Base-by-base conservation (phyloP, 2,329 filamentous ascomycete genomes). In the Talaromyces sp. region DNA sequence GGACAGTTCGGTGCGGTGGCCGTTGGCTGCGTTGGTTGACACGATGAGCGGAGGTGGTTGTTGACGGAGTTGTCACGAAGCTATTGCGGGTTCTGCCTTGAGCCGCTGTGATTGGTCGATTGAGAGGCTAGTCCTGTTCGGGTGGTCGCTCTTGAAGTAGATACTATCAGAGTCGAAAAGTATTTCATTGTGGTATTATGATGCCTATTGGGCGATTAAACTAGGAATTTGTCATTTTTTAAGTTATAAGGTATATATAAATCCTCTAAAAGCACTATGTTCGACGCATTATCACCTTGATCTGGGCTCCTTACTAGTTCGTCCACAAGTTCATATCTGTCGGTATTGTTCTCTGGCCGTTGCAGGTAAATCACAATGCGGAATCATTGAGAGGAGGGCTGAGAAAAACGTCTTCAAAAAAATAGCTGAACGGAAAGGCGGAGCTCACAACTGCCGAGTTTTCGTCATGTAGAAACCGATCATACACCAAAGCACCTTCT, bases 381-480 rank as follows among this genome's bases (percentile, higher is more conserved):
- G 21, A 27, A 19, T 27, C 13, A 11, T 52, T 52, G 8, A 52
- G 49, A 27, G 49, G 24, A 1, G 24, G 14, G 7, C 24, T 58
- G 11, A 64, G 14, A 41, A 64, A 58, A 9, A 63, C 51, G 13
- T 64, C 63, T 43, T 64, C 63, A 38, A 64, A 64, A 14, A 64
- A 19, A 17, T 57, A 61, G 1, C 61, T 59, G 10, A 64, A 62
- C 4, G 63, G 61, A 54, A 64, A 63, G 14, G 61, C 58, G 31
- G 61, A 64, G 26, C 59, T 59, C 58, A 64, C 61, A 52, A 38
- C 38, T 4, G 31, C 51, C 9, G 56, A 35, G 29, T 58, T 53
- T 3, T 31, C 46, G 5, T 64, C 63, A 56, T 64, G 63, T 9
- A 57, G 21, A 13, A 59, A 26, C 27, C 60, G 58, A 50, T 61